Evolutionary conservation across 1,284 basidiomycete species (phyloP), one percentile per base, ranked within the genome.

Genomic region (Coniferiporia sulphurascens): DNA sequence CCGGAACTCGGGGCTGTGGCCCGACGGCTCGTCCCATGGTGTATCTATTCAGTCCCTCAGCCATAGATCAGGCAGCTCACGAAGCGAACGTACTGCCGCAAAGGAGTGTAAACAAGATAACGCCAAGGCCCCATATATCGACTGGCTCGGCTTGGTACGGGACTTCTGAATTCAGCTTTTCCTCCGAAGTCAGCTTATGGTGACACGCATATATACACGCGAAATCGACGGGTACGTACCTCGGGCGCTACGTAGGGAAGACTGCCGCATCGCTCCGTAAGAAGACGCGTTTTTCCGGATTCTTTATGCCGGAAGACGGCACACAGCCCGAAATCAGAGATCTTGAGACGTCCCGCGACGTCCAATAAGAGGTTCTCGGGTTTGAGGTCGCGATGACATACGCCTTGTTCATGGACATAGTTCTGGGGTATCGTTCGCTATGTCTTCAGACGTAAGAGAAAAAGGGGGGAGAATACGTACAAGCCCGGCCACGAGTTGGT

Each of bases 321-420:
- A 36, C 93, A 95, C 1, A 99, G 79, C 0, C 97, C 97, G 73
- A 98, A 99, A 70, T 99, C 96, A 1, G 92, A 91, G 53, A 99
- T 89, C 70, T 98, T 98, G 66, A 98, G 83, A 27, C 78, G 78
- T 38, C 89, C 92, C 10, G 87, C 84, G 0, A 81, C 81, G 61
- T 93, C 89, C 2, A 97, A 82, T 1, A 97, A 80, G 1, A 97
- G 71, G 67, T 99, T 99, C 72, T 98, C 96, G 0, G 96, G 96
- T 72, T 99, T 99, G 59, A 99, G 82, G 68, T 99, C 96, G 44
- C 96, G 86, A 71, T 99, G 96, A 66, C 92, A 95, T 36, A 98
- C 91, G 48, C 95, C 96, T 76, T 93, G 87, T 4, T 72, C 73
- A 69, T 99, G 96, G 60, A 98, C 90, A 73, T 89, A 93, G 53